These are phyloP conservation scores for Penicillium daleae DNA, from an alignment of 495 filamentous ascomycete genomes.

Conservation along the genomic window DNA sequence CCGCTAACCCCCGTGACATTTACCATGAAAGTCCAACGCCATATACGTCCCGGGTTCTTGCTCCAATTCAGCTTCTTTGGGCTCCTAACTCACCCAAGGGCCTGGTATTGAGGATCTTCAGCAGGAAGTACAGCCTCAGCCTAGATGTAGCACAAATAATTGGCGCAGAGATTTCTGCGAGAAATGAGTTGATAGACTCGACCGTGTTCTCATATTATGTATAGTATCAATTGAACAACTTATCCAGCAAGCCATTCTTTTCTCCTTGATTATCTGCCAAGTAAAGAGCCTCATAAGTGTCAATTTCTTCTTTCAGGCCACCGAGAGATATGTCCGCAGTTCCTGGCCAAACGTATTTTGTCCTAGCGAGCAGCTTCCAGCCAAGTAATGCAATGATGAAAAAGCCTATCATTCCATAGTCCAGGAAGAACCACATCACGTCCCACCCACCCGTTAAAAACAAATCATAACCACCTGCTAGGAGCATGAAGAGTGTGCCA, in stretches of 20 bases:
- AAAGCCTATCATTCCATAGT: conserved; percentile 52
- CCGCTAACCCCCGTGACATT: too few relatives aligned
- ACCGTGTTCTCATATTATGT: neutral
- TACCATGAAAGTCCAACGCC: too few relatives aligned
- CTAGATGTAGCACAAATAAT: neutral
- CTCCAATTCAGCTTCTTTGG: too few relatives aligned
- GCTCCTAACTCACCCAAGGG: too few relatives aligned
- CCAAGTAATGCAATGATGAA: conserved; percentile 47
- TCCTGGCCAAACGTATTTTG: conserved; percentile 45
- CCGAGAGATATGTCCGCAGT: conserved; percentile 42
- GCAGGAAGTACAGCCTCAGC: too few relatives aligned
- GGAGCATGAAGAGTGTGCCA: conserved; percentile 39
- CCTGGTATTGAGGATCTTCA: too few relatives aligned
- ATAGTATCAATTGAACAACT: neutral
- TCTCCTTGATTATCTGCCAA: neutral
- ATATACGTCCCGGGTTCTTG: too few relatives aligned
- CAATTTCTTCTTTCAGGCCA: conserved; percentile 58
- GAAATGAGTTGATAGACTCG: neutral
- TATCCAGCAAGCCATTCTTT: neutral
- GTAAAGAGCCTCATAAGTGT: conserved; percentile 55
- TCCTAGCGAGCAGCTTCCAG: conserved; percentile 59
- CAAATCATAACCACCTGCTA: conserved; percentile 33
- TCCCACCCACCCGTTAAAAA: conserved; percentile 36
- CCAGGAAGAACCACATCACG: conserved; percentile 29
- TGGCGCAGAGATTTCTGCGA: neutral